Base-by-base conservation (phyloP, 306 rosid species). In the Inga laurina region DNA sequence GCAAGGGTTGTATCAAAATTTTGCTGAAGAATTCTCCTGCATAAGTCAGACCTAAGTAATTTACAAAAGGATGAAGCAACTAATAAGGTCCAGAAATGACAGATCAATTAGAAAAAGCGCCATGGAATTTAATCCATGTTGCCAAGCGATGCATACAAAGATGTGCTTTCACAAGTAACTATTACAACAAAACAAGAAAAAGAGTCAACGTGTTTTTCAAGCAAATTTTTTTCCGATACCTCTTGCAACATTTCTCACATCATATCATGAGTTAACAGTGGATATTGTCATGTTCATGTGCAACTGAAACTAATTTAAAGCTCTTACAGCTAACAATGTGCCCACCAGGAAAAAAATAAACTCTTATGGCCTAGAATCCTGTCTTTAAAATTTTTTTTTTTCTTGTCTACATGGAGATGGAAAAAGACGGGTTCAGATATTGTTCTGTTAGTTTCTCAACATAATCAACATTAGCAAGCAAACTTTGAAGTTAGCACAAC, bases 1-100 rank as follows among this genome's bases (percentile, higher is more conserved):
- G 99, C 99, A 44, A 97, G 95, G 78, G 91, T 97, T 64, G 97
- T 84, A 87, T 97, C 97, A 90, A 97, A 97, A 91, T 97, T 97
- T 83, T 94, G 98, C 88, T 92, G 99, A 81, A 92, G 97, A 86
- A 91, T 91, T 90, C 97, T 97, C 91, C 99, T 97, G 94, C 87
- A 84, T 37, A 83, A 86, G 62, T 72, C 34, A 78, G 76, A 81
- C 69, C 72, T 14, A 45, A 10, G 19, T 46, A 39, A 59, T n/a
- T n/a, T n/a, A 70, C 57, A 37, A 22, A 44, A 27, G 80, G 30
- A 77, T 34, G 79, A 18, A 48, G 70, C 10, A 37, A 68, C 37
- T 62, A 1, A 27, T 11, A 8, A 22, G 81, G 54, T 72, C 77
- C 14, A 24, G 41, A 77, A 72, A 85, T 51, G 56, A 72, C 54